A percentile compares a stretch with the other conserved stretches of the same genome.
Evolutionary conservation across 2,329 filamentous ascomycete species (phyloP).

Genomic region (Colletotrichum sp.): DNA sequence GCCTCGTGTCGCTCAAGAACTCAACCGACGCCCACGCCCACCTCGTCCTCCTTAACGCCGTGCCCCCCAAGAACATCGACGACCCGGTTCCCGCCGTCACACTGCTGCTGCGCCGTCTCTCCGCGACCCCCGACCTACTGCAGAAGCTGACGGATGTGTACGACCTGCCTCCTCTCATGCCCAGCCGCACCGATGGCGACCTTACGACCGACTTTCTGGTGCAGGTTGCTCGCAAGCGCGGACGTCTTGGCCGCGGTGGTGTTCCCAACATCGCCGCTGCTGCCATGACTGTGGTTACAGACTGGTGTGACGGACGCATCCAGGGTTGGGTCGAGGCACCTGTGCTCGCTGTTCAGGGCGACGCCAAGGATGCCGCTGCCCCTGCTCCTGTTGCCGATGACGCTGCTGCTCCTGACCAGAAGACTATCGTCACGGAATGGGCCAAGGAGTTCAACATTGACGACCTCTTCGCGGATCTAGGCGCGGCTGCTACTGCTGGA

Average conservation of each 20-base stretch:
- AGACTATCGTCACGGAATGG: constrained; percentile 91
- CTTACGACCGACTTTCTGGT: constrained; percentile 88
- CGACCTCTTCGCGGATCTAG: constrained; percentile 80
- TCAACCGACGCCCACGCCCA: constrained; percentile 79
- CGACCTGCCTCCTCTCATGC: constrained; percentile 79
- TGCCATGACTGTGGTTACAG: constrained; percentile 92
- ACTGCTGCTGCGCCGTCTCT: constrained; percentile 82
- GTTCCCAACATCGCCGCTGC: constrained; percentile 88
- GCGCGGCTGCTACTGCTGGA: constrained; percentile 29
- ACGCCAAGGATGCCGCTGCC: constrained; percentile 32
- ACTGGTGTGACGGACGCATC: constrained; percentile 95
- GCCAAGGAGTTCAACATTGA: constrained; percentile 95
- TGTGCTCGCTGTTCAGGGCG: constrained; percentile 56
- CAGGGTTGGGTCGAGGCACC: constrained; percentile 90
- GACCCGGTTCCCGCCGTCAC: constrained; percentile 89
- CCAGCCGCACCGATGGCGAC: constrained; percentile 70
- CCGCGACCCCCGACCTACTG: constrained; percentile 73
- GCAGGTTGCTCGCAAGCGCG: constrained; percentile 92
- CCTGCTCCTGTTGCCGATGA: constrained; percentile 42
- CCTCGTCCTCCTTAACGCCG: constrained; percentile 85
- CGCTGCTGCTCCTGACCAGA: constrained; percentile 67
- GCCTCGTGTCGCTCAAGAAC: constrained; percentile 60
- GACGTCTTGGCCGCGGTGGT: constrained; percentile 85
- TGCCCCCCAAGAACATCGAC: constrained; percentile 92
- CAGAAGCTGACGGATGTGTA: constrained; percentile 84